A percentile compares a stretch with the other conserved stretches of the same genome.
Conservation (phyloP, 1,284 basidiomycete genomes). For the Sanguinoderma infundibulare region DNA sequence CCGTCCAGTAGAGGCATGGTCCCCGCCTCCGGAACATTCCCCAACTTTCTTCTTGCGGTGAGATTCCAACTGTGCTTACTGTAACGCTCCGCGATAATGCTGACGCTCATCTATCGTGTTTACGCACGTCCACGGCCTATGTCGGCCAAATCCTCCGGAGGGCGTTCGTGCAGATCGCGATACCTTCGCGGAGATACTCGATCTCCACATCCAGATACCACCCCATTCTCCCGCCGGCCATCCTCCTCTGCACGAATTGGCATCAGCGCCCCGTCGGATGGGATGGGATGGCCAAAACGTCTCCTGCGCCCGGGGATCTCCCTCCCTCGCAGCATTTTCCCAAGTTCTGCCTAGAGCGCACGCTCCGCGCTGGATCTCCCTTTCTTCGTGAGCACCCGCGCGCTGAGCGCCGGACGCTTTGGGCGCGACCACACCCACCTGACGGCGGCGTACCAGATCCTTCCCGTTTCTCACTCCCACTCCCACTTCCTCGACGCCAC, state of each 20-base stretch:
- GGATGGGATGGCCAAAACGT: neutral
- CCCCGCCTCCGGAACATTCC: neutral
- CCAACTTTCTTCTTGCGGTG: neutral
- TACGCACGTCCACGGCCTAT: neutral
- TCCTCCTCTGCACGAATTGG: neutral
- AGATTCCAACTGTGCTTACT: neutral
- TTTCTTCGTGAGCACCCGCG: neutral
- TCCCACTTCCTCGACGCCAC: neutral
- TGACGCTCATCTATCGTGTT: constrained; percentile 3
- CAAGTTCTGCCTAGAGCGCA: neutral
- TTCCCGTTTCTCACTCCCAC: neutral
- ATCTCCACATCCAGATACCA: neutral
- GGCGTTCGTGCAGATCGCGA: neutral
- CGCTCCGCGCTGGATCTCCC: neutral
- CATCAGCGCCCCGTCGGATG: constrained; percentile 1
- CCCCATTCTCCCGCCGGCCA: neutral
- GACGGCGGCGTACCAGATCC: neutral
- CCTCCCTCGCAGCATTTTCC: neutral
- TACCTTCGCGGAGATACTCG: constrained; percentile 4
- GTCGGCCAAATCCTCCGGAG: constrained; percentile 1
- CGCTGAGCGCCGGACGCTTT: neutral
- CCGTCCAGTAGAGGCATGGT: neutral
- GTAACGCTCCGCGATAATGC: neutral
- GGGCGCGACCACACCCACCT: neutral
- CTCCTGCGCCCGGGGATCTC: neutral